Evolutionary conservation across 2,329 filamentous ascomycete genomes (phyloP).

Genomic region (Claviceps digitariae): DNA sequence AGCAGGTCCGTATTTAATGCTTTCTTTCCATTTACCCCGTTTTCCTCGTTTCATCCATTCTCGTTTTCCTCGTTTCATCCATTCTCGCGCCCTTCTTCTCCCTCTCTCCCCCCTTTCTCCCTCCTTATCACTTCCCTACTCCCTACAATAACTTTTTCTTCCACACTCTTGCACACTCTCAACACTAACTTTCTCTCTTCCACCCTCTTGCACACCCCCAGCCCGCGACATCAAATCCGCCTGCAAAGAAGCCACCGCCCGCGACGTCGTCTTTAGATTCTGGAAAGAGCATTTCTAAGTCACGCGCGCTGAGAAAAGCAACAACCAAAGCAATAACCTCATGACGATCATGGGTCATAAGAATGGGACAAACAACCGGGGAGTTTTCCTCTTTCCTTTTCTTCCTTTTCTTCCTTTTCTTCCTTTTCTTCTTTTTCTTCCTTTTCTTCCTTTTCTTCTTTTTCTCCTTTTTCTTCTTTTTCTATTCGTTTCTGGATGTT

Average conservation of each 20-base stretch:
- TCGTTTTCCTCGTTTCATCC: background rate
- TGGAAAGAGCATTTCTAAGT: conserved; percentile 87
- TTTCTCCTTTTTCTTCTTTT: too few relatives aligned
- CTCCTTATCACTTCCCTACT: too few relatives aligned
- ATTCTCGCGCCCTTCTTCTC: background rate
- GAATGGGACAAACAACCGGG: background rate
- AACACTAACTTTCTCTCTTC: too few relatives aligned
- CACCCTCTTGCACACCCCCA: conserved; percentile 20
- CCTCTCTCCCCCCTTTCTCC: too few relatives aligned
- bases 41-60: background rate
- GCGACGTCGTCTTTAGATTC: conserved; percentile 85
- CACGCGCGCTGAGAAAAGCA: background rate
- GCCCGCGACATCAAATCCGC: conserved; percentile 78
- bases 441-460: too few relatives aligned
- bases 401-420: too few relatives aligned
- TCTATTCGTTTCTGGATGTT: too few relatives aligned
- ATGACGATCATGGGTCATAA: background rate
- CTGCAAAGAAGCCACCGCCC: conserved; percentile 55
- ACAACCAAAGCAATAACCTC: background rate
- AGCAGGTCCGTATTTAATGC: conserved; percentile 30
- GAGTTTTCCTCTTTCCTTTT: background rate
- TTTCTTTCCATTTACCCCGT: too few relatives aligned
- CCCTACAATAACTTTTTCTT: too few relatives aligned
- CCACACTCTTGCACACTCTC: background rate
- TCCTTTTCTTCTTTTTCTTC: too few relatives aligned